Percentiles rank a stretch among this genome's conserved stretches.
Conservation (phyloP, 768 basidiomycete genomes). For the Termitomyces sp. region DNA sequence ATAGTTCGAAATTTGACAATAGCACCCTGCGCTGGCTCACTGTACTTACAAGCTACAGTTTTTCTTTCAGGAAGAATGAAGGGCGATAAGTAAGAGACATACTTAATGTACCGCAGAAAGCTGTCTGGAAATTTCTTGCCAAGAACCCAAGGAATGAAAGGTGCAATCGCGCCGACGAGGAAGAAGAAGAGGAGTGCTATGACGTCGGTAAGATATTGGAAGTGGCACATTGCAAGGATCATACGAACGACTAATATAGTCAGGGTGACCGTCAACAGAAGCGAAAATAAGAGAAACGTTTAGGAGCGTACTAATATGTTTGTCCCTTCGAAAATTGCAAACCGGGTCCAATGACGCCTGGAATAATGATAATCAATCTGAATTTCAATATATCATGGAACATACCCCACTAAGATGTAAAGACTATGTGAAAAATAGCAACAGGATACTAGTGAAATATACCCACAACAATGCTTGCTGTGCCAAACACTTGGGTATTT, state of each 20-base stretch:
- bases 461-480: slow-evolving; percentile 55
- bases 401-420: slow-evolving; percentile 17
- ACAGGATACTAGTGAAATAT: background rate
- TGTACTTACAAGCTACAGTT: slow-evolving; percentile 20
- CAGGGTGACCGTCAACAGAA: background rate
- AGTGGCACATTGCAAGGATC: background rate
- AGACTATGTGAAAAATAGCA: slow-evolving; percentile 4
- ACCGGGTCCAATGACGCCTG: slow-evolving; percentile 60
- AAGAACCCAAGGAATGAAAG: slow-evolving; percentile 50
- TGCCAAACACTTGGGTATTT: slow-evolving; percentile 44
- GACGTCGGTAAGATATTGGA: background rate
- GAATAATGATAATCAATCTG: slow-evolving; percentile 7
- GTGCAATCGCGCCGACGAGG: slow-evolving; percentile 57
- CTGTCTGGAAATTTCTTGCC: slow-evolving; percentile 56
- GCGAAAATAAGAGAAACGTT: background rate
- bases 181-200: slow-evolving; percentile 63
- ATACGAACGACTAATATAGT: background rate
- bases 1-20: slow-evolving; percentile 6
- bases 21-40: background rate
- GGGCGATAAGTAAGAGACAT: slow-evolving; percentile 1
- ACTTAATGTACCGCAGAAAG: slow-evolving; percentile 63
- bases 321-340: slow-evolving; percentile 48
- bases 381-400: background rate
- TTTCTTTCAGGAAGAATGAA: background rate
- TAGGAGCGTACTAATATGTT: slow-evolving; percentile 44